Evolutionary conservation across 2,329 filamentous ascomycete genomes (phyloP).

Genomic region (Aspergillus intermedius): DNA sequence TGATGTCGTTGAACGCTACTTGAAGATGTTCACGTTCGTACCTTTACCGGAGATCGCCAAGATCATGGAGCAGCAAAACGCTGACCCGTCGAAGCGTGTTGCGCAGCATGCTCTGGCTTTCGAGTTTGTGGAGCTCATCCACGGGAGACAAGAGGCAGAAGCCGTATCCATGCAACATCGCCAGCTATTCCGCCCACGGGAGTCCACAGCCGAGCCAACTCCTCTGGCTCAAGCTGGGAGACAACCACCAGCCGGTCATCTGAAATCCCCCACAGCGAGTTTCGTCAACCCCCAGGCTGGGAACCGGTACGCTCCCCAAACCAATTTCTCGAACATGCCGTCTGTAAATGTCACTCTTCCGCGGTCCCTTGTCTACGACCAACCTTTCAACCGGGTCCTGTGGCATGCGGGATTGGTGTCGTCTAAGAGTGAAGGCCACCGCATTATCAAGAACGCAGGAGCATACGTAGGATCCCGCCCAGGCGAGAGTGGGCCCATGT

Average conservation of each 20-base stretch:
- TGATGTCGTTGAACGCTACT: slow-evolving; percentile 68
- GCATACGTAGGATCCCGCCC: slow-evolving; percentile 44
- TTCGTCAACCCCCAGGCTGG: slow-evolving; percentile 28
- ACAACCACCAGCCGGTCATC: slow-evolving; percentile 10
- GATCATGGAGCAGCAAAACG: slow-evolving; percentile 61
- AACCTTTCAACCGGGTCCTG: slow-evolving; percentile 45
- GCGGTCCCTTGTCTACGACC: slow-evolving; percentile 42
- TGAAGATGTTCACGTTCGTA: slow-evolving; percentile 88
- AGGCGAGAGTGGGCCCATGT: slow-evolving; percentile 36
- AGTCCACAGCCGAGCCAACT: slow-evolving; percentile 28
- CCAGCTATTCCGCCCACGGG: slow-evolving; percentile 37
- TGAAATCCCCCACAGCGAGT: slow-evolving; percentile 15
- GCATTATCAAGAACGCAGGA: slow-evolving; percentile 44
- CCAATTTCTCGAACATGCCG: slow-evolving; percentile 34
- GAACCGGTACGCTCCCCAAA: slow-evolving; percentile 34
- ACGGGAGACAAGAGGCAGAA: slow-evolving; percentile 61
- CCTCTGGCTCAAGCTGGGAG: slow-evolving; percentile 19
- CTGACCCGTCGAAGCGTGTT: slow-evolving; percentile 62
- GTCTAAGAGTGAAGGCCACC: slow-evolving; percentile 47
- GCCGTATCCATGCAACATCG: slow-evolving; percentile 55
- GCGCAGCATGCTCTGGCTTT: slow-evolving; percentile 79
- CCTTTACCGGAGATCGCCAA: slow-evolving; percentile 61
- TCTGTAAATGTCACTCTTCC: slow-evolving; percentile 40
- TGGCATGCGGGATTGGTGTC: slow-evolving; percentile 47
- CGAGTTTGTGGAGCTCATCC: slow-evolving; percentile 74